These are phyloP conservation scores for Trichoderma guizhouense DNA, from an alignment of 2,329 filamentous ascomycete genomes.

Conservation along the genomic window DNA sequence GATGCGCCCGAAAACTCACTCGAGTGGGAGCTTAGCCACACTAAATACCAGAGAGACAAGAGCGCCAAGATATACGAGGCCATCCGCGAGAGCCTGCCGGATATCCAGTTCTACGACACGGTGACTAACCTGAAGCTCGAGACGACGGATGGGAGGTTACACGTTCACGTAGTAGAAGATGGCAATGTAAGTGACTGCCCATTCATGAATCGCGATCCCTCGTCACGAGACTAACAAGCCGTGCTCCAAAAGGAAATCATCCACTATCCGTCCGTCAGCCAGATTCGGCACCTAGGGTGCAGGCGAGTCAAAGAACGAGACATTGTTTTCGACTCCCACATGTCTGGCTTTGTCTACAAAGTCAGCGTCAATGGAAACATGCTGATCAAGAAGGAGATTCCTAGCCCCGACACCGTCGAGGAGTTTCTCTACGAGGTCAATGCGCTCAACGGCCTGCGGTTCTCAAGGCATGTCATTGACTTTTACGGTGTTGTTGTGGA, in stretches of 20 bases:
- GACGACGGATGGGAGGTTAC: slow-evolving; percentile 80
- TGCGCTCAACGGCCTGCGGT: slow-evolving; percentile 74
- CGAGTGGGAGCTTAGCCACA: slow-evolving; percentile 74
- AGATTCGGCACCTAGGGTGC: slow-evolving; percentile 70
- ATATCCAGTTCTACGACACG: slow-evolving; percentile 93
- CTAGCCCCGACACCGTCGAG: slow-evolving; percentile 89
- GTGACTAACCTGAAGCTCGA: slow-evolving; percentile 95
- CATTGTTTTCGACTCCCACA: slow-evolving; percentile 82
- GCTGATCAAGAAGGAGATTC: slow-evolving; percentile 97
- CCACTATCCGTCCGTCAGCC: slow-evolving; percentile 69
- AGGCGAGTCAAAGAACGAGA: slow-evolving; percentile 66
- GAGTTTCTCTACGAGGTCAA: slow-evolving; percentile 98
- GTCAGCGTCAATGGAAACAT: slow-evolving; percentile 65
- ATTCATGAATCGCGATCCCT: too few species aligned
- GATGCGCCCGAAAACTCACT: slow-evolving; percentile 75
- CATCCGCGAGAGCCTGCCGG: slow-evolving; percentile 84
- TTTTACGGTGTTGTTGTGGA: slow-evolving; percentile 88
- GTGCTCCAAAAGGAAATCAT: slow-evolving; percentile 67
- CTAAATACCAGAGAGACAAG: slow-evolving; percentile 86
- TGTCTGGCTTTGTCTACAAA: slow-evolving; percentile 97
- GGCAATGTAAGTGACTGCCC: slow-evolving; percentile 58
- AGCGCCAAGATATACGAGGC: slow-evolving; percentile 90
- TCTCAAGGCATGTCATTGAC: slow-evolving; percentile 73
- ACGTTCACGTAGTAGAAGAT: slow-evolving; percentile 98
- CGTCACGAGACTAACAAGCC: neutral